phyloP scores from a whole-genome alignment of 805 yeast genomes.

The Myxozyma monticola region DNA sequence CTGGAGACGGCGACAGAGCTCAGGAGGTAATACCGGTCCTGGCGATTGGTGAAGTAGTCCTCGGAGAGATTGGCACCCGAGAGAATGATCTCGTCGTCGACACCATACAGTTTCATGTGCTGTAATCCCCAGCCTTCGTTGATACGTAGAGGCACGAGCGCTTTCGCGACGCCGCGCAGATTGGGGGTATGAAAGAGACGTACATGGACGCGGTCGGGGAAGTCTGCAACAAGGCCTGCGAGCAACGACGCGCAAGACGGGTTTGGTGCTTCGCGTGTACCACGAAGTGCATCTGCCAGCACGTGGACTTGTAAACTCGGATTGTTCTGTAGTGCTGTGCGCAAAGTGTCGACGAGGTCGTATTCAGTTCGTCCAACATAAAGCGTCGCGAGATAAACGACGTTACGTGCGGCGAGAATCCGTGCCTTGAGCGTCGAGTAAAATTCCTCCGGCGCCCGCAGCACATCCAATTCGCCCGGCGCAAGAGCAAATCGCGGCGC shows the following conservation, averaged over 20 bases:
- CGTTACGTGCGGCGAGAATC: slow-evolving; percentile 58
- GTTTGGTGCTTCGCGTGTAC: slow-evolving; percentile 88
- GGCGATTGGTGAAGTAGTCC: slow-evolving; percentile 93
- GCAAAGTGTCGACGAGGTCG: slow-evolving; percentile 67
- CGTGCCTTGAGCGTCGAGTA: slow-evolving; percentile 61
- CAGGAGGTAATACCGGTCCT: slow-evolving; percentile 85
- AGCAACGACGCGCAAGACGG: slow-evolving; percentile 75
- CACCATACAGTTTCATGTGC: slow-evolving; percentile 96
- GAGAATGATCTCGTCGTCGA: slow-evolving; percentile 83
- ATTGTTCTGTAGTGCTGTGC: slow-evolving; percentile 58
- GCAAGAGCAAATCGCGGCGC: slow-evolving; percentile 30
- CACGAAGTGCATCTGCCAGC: slow-evolving; percentile 83
- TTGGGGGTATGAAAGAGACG: slow-evolving; percentile 90
- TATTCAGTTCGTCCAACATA: slow-evolving; percentile 82
- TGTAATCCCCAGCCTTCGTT: slow-evolving; percentile 92
- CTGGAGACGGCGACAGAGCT: slow-evolving; percentile 57
- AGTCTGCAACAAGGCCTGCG: slow-evolving; percentile 61
- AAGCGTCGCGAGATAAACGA: slow-evolving; percentile 80
- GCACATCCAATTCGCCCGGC: slow-evolving; percentile 53
- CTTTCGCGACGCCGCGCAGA: slow-evolving; percentile 63
- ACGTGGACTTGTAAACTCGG: slow-evolving; percentile 67
- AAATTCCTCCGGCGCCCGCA: slow-evolving; percentile 70
- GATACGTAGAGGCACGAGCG: slow-evolving; percentile 72
- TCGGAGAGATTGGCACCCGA: slow-evolving; percentile 89
- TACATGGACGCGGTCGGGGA: slow-evolving; percentile 66